These are phyloP conservation scores for Porcisia hertigi DNA, from an alignment of 208 protist genomes.

Conservation along the genomic window DNA sequence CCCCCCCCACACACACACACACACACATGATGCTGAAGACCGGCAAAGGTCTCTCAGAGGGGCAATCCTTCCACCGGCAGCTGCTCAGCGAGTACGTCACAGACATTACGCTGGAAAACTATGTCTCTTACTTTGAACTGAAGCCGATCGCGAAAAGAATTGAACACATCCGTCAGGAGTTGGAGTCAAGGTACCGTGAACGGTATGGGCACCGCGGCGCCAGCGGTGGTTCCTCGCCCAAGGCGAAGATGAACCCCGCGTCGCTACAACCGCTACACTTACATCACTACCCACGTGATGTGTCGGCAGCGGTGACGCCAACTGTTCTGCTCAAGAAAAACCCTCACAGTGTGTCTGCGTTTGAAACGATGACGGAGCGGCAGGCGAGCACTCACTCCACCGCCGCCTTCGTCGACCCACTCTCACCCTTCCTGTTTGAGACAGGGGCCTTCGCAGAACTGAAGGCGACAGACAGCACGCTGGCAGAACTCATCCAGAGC, in stretches of 20 bases:
- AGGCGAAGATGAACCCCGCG: background rate
- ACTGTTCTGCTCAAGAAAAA: background rate
- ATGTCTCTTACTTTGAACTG: slow-evolving; percentile 81
- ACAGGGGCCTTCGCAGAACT: slow-evolving; percentile 17
- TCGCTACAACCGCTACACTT: background rate
- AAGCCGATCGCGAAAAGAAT: slow-evolving; percentile 79
- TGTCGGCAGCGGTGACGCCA: slow-evolving; percentile 21
- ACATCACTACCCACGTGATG: background rate
- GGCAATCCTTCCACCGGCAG: slow-evolving; percentile 77
- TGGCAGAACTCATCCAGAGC: slow-evolving; percentile 32
- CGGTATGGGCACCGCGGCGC: slow-evolving; percentile 19
- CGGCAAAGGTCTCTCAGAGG: slow-evolving; percentile 66
- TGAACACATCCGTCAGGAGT: slow-evolving; percentile 47
- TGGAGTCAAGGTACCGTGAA: slow-evolving; percentile 22
- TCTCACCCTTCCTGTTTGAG: slow-evolving; percentile 24
- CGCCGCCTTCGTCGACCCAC: slow-evolving; percentile 18
- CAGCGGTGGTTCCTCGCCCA: background rate
- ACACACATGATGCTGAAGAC: slow-evolving; percentile 52
- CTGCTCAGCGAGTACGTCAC: slow-evolving; percentile 88
- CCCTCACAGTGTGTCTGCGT: background rate
- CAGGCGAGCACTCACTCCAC: background rate
- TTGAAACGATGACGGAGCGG: background rate
- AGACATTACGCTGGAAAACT: slow-evolving; percentile 81
- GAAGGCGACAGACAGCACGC: slow-evolving; percentile 14
- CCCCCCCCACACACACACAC: background rate